Evolutionary conservation across 1,284 basidiomycete genomes (phyloP), one percentile per base, ranked within the genome.

Genomic region (Bothia castanella): DNA sequence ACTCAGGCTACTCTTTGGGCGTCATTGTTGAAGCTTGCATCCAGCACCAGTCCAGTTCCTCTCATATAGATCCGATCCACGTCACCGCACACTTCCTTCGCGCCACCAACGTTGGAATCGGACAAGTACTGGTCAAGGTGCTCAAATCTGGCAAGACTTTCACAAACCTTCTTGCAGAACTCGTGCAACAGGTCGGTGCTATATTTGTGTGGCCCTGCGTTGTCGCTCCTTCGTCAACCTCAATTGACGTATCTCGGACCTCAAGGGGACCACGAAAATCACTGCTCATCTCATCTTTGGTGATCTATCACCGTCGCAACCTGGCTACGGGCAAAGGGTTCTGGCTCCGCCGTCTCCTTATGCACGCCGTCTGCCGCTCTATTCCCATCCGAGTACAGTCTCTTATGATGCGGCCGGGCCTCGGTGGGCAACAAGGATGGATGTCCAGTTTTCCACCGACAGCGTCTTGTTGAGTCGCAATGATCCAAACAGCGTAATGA

Each of bases 281-380:
- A 74, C 73, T 1, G 66, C 76, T 0, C 82, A 83, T 58, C 65
- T 77, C 31, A 74, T 85, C 31, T 85, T 83, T 53, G 79, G 79
- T 8, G 61, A 70, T 41, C 76, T 82, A 25, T 66, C 63, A 13
- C 69, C 73, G 5, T 55, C 63, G 9, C 56, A 69, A 1, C 47
- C 48, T 6, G 54, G 42, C 11, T 43, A 46, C 14, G 57, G 48
- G 12, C 56, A 61, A 45, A 54, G 70, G 13, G 71, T 70, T 12
- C 55, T 84, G 13, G 57, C 64, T 2, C 75, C 80, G 0, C 74
- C 79, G 13, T 79, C 79, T 1, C 62, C 76, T 2, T 80, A 79
- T 53, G 78, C 82, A 0, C 75, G 79, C 10, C 75, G 77, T 12
- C 64, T 80, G 29, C 83, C 83, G 3, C 62, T 85, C 12, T 59